A percentile compares a stretch with the other conserved stretches of the same genome.
phyloP scores from a whole-genome alignment of 164 flowering plant genomes.

The Hamamelis virginiana region DNA sequence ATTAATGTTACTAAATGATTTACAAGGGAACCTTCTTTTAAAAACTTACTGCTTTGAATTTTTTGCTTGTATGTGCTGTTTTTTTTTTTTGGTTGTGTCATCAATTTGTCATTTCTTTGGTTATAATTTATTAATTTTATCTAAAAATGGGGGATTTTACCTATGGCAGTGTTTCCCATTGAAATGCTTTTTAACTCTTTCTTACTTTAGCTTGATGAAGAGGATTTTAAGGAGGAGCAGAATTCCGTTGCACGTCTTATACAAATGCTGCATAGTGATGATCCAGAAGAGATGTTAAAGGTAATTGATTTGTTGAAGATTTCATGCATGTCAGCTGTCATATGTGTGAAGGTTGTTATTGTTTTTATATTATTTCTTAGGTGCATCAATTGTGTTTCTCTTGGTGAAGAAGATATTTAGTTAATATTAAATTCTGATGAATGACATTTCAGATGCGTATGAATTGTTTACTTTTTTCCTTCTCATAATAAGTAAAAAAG shows the following conservation, averaged over 20 bases:
- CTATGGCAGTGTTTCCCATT: background rate
- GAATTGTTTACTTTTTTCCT: no score
- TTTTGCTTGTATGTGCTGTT: no score
- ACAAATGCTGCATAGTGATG: slow-evolving; percentile 57
- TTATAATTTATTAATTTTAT: background rate
- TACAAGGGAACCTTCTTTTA: background rate
- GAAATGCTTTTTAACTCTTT: background rate
- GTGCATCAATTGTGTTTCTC: no score
- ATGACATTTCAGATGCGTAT: no score
- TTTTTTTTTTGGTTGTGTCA: background rate
- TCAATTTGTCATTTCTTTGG: background rate
- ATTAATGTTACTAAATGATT: background rate
- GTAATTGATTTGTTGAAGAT: slow-evolving; percentile 23
- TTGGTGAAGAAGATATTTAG: no score
- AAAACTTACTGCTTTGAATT: no score
- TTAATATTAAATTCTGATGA: no score
- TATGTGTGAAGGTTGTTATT: background rate
- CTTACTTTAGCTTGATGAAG: slow-evolving; percentile 49
- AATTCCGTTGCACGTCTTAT: slow-evolving; percentile 67
- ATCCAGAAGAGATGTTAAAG: slow-evolving; percentile 65
- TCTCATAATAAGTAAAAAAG: no score
- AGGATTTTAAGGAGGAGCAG: slow-evolving; percentile 97
- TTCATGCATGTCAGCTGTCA: background rate
- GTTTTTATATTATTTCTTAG: background rate
- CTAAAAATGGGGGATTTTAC: background rate